A percentile compares a stretch with the other conserved stretches of the same genome.
phyloP scores from a whole-genome alignment of 768 basidiomycete species.

The Tremella yokohamensis region DNA sequence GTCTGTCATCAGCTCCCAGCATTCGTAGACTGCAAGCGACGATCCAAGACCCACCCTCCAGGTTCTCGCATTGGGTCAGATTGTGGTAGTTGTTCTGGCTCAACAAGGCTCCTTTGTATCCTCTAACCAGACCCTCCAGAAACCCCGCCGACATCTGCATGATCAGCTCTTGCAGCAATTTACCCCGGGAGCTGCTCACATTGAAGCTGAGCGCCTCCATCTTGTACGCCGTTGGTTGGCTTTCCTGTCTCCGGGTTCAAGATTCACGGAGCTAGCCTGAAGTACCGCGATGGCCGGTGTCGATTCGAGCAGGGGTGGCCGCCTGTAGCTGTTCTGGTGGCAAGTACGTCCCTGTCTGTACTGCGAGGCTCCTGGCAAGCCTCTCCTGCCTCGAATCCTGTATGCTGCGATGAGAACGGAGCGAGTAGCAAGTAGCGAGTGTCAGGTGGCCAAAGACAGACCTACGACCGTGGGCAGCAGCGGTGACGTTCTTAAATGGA shows the following conservation, averaged over 20 bases:
- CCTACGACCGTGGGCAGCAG: too few relatives aligned
- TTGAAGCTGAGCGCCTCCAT: slow-evolving; percentile 53
- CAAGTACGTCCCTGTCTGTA: too few relatives aligned
- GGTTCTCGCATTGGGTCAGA: slow-evolving; percentile 91
- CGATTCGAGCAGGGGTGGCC: too few relatives aligned
- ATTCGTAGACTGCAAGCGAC: background rate
- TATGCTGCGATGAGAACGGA: slow-evolving; percentile 1
- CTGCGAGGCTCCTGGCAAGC: too few relatives aligned
- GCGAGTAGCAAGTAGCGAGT: slow-evolving; percentile 17
- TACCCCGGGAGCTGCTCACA: slow-evolving; percentile 21
- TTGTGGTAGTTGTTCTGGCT: slow-evolving; percentile 86
- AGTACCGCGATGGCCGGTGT: too few relatives aligned
- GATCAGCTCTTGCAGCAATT: background rate
- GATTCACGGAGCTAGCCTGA: too few relatives aligned
- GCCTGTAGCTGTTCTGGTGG: too few relatives aligned
- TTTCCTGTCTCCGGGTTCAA: too few relatives aligned
- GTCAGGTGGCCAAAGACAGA: too few relatives aligned
- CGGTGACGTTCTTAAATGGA: too few relatives aligned
- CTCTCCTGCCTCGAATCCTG: too few relatives aligned
- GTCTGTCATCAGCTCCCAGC: slow-evolving; percentile 58
- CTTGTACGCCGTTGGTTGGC: background rate
- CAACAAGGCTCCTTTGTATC: slow-evolving; percentile 90
- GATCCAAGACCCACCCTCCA: slow-evolving; percentile 67
- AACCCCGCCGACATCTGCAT: slow-evolving; percentile 50
- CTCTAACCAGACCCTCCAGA: slow-evolving; percentile 60